A percentile compares a stretch with the other conserved stretches of the same genome.
Evolutionary conservation across 1,139 yeast species (phyloP).

Genomic region (Candida pseudocylindracea): DNA sequence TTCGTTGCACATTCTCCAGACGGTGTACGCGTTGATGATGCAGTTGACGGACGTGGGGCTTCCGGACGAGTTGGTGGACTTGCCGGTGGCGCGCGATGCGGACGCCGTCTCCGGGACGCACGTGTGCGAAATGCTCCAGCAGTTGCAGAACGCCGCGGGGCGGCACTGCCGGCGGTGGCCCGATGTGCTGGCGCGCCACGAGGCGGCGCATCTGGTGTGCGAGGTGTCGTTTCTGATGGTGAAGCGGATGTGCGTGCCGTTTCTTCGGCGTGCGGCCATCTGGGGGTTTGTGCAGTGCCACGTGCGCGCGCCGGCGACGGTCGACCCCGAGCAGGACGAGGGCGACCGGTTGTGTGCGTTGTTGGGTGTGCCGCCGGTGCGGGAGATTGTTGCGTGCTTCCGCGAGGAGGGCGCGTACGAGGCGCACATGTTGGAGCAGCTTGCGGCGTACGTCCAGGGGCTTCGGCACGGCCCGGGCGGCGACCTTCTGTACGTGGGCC

Average conservation of each 20-base stretch:
- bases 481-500: too few species aligned
- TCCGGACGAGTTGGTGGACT: slow-evolving; percentile 6
- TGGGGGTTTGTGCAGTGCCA: slow-evolving; percentile 32
- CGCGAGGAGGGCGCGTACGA: not conserved
- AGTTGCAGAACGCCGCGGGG: slow-evolving; percentile 2
- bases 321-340: slow-evolving; percentile 16
- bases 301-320: slow-evolving; percentile 11
- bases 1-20: slow-evolving; percentile 15
- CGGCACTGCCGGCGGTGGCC: slow-evolving; percentile 1
- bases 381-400: not conserved
- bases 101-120: slow-evolving; percentile 5
- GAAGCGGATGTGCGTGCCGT: slow-evolving; percentile 32
- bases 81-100: slow-evolving; percentile 14
- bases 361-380: slow-evolving; percentile 22
- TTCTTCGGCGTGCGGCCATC: slow-evolving; percentile 44
- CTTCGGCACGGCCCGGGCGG: too few species aligned
- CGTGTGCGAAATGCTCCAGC: not conserved
- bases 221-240: slow-evolving; percentile 31
- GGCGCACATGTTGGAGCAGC: not conserved
- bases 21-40: slow-evolving; percentile 8
- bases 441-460: slow-evolving; percentile 1
- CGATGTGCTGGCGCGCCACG: not conserved
- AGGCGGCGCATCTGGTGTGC: slow-evolving; percentile 7
- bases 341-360: slow-evolving; percentile 33
- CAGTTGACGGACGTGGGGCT: slow-evolving; percentile 8